Percentiles rank a stretch among this genome's conserved stretches.
Conservation (phyloP, 768 basidiomycete genomes). For the Tylopilus intermedius region DNA sequence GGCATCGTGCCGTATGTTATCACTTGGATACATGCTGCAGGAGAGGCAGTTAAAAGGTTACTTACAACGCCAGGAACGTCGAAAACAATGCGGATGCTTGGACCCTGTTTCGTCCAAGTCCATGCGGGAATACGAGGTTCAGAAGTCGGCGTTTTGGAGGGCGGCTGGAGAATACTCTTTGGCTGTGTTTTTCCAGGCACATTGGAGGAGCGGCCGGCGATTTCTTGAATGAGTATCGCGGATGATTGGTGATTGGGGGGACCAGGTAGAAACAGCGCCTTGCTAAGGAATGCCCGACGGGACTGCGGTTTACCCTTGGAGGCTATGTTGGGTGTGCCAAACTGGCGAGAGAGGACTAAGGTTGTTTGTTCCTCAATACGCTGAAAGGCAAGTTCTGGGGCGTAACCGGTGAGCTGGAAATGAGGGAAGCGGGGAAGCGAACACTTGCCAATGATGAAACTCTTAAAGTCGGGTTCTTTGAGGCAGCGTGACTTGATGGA, state of each 20-base stretch:
- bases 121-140: slow-evolving; percentile 37
- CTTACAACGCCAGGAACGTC: slow-evolving; percentile 56
- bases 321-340: slow-evolving; percentile 70
- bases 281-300: slow-evolving; percentile 54
- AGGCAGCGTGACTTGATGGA: slow-evolving; percentile 55
- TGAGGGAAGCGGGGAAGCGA: neutral
- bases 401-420: slow-evolving; percentile 10
- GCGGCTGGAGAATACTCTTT: slow-evolving; percentile 43
- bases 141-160: neutral
- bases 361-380: slow-evolving; percentile 59
- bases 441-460: slow-evolving; percentile 58
- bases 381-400: slow-evolving; percentile 61
- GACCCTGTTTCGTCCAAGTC: slow-evolving; percentile 46
- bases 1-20: slow-evolving; percentile 1
- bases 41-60: slow-evolving; percentile 12
- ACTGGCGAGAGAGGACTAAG: slow-evolving; percentile 59
- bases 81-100: slow-evolving; percentile 45
- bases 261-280: slow-evolving; percentile 32
- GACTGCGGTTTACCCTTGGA: slow-evolving; percentile 66
- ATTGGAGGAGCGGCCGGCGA: slow-evolving; percentile 42
- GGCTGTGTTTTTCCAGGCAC: slow-evolving; percentile 19
- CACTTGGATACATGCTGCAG: slow-evolving; percentile 4
- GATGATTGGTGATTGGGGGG: slow-evolving; percentile 16
- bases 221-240: slow-evolving; percentile 22
- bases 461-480: slow-evolving; percentile 60